Percentiles rank a stretch among this genome's conserved stretches.
phyloP scores from a whole-genome alignment of 148 eudicot genomes.

The Diospyros lotus region DNA sequence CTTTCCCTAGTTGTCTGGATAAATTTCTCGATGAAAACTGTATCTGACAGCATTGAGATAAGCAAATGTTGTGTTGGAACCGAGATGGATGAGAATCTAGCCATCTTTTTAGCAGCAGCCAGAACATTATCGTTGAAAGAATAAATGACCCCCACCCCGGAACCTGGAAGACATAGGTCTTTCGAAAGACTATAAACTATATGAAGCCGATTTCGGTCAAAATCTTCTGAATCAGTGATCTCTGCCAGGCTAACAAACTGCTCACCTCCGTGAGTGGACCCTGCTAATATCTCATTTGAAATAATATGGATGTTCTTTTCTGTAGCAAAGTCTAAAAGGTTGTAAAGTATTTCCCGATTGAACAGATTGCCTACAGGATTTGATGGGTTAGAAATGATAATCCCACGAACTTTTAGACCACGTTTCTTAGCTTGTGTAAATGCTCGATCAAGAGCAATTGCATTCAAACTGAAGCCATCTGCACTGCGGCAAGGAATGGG shows the following conservation, averaged over 20 bases:
- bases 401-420: conserved; percentile 72
- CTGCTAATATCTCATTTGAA: conserved; percentile 53
- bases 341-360: conserved; percentile 53
- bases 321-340: conserved; percentile 72
- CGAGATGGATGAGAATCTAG: conserved; percentile 66
- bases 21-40: conserved; percentile 39
- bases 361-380: conserved; percentile 64
- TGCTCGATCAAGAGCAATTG: conserved; percentile 65
- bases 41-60: conserved; percentile 65
- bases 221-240: conserved; percentile 60
- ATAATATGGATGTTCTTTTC: conserved; percentile 92
- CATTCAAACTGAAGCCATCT: conserved; percentile 62
- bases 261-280: conserved; percentile 41
- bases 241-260: conserved; percentile 76
- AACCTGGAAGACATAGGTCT: conserved; percentile 68
- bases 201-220: conserved; percentile 61
- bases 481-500: conserved; percentile 94
- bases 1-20: conserved; percentile 52
- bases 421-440: conserved; percentile 86
- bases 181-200: conserved; percentile 67
- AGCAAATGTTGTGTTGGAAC: conserved; percentile 57
- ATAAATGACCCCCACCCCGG: conserved; percentile 52
- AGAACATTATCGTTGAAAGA: conserved; percentile 58
- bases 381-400: conserved; percentile 80
- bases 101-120: conserved; percentile 58